Evolutionary conservation across 768 basidiomycete species (phyloP).

Genomic region (Auricularia auricula-judae): DNA sequence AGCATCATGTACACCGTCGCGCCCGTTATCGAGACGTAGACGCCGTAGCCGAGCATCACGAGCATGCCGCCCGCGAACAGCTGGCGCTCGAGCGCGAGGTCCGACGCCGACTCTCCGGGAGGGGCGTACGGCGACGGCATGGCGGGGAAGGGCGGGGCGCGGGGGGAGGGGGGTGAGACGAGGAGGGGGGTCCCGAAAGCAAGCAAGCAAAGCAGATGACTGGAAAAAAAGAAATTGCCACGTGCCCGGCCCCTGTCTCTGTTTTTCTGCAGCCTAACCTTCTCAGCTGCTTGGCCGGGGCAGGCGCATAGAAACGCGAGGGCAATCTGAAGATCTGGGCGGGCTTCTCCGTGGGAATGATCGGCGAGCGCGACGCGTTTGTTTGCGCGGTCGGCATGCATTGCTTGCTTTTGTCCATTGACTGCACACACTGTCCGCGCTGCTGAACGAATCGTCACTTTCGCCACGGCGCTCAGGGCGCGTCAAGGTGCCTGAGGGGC

Average conservation of each 20-base stretch:
- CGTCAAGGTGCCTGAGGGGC: neutral
- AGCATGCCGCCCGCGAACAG: neutral
- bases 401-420: too few relatives aligned
- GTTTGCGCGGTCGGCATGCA: too few relatives aligned
- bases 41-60: neutral
- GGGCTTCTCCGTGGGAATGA: too few relatives aligned
- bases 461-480: too few relatives aligned
- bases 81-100: neutral
- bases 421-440: too few relatives aligned
- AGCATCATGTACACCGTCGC: neutral
- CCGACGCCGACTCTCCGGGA: neutral
- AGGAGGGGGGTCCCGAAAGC: neutral
- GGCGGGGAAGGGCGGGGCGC: neutral
- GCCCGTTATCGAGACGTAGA: neutral
- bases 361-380: too few relatives aligned
- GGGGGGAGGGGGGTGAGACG: neutral
- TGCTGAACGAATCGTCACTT: too few relatives aligned
- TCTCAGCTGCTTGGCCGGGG: too few relatives aligned
- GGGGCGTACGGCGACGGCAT: neutral
- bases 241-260: neutral
- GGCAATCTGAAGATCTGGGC: too few relatives aligned
- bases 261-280: neutral
- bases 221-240: neutral
- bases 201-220: neutral
- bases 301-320: too few relatives aligned